Conservation (phyloP, 495 filamentous ascomycete genomes). For the Apiosordaria backusii region DNA sequence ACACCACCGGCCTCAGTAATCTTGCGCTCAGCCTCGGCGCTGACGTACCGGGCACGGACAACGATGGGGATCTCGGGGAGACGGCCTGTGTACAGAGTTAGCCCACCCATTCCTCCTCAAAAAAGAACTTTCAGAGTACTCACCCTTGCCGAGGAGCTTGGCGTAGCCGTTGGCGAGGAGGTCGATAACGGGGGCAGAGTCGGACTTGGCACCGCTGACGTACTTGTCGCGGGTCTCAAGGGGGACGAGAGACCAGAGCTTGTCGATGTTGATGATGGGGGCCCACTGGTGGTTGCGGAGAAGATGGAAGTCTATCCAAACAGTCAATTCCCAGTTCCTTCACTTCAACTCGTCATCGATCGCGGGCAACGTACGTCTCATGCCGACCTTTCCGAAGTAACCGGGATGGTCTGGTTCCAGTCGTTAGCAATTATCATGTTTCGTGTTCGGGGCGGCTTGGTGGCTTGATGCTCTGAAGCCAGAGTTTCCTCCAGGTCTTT, state of each 20-base stretch:
- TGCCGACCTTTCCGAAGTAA: conserved; percentile 41
- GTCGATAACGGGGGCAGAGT: conserved; percentile 36
- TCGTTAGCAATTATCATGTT: conserved; percentile 20
- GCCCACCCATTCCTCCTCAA: neutral
- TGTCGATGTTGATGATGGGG: conserved; percentile 38
- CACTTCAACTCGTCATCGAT: neutral
- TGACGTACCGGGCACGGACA: conserved; percentile 35
- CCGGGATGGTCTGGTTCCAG: conserved; percentile 32
- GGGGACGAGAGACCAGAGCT: conserved; percentile 38
- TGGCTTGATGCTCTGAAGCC: conserved; percentile 9
- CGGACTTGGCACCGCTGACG: conserved; percentile 31
- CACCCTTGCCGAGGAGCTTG: conserved; percentile 39
- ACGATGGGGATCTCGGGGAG: conserved; percentile 36
- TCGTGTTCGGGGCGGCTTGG: conserved; percentile 3
- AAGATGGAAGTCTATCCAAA: conserved; percentile 29
- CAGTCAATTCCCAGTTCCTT: conserved; percentile 8
- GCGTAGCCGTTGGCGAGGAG: conserved; percentile 37
- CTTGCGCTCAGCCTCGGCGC: conserved; percentile 38
- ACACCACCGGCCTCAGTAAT: conserved; percentile 36
- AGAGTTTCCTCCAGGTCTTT: neutral
- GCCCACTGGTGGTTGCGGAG: conserved; percentile 37
- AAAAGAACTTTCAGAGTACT: conserved; percentile 5
- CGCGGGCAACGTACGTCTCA: conserved; percentile 28
- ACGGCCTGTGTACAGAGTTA: conserved; percentile 22
- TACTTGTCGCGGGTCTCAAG: conserved; percentile 35